Evolutionary conservation across 148 eudicot species (phyloP).

Genomic region (Rhododendron mucronatum): DNA sequence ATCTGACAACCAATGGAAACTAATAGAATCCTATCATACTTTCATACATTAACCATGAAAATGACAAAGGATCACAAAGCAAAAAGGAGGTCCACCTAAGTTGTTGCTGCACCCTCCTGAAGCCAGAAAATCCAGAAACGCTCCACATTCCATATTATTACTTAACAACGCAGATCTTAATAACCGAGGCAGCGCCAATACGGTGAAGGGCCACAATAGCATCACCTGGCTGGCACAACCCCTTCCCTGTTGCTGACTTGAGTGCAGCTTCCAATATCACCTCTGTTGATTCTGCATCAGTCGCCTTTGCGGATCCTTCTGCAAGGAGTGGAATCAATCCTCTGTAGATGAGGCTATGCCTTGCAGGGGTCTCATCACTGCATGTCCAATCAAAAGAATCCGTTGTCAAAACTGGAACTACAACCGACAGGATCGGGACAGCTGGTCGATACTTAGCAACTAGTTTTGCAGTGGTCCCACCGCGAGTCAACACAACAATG

Average conservation of each 20-base stretch:
- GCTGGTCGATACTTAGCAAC: conserved; percentile 82
- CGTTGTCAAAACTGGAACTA: conserved; percentile 65
- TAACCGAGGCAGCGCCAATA: conserved; percentile 79
- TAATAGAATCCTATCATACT: not conserved
- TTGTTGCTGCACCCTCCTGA: not conserved
- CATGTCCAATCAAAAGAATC: conserved; percentile 66
- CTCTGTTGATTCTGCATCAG: conserved; percentile 86
- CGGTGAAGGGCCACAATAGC: conserved; percentile 80
- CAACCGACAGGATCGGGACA: conserved; percentile 72
- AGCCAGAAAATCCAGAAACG: not conserved
- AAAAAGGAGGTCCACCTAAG: conserved; percentile 4
- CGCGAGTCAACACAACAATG: conserved; percentile 81
- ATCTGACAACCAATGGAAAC: not conserved
- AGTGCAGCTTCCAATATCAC: conserved; percentile 73
- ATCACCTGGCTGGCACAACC: conserved; percentile 63
- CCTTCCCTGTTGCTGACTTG: conserved; percentile 53
- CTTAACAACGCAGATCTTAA: conserved; percentile 80
- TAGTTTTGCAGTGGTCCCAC: conserved; percentile 79
- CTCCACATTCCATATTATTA: conserved; percentile 15
- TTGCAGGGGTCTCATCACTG: conserved; percentile 71
- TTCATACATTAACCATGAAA: not conserved
- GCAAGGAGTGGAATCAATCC: conserved; percentile 76
- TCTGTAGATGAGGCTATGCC: conserved; percentile 66
- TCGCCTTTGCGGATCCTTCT: conserved; percentile 87
- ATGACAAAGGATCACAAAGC: not conserved